Evolutionary conservation across 495 filamentous ascomycete species (phyloP), one percentile per base, ranked within the genome.

Genomic region (Aspergillus cristatus): DNA sequence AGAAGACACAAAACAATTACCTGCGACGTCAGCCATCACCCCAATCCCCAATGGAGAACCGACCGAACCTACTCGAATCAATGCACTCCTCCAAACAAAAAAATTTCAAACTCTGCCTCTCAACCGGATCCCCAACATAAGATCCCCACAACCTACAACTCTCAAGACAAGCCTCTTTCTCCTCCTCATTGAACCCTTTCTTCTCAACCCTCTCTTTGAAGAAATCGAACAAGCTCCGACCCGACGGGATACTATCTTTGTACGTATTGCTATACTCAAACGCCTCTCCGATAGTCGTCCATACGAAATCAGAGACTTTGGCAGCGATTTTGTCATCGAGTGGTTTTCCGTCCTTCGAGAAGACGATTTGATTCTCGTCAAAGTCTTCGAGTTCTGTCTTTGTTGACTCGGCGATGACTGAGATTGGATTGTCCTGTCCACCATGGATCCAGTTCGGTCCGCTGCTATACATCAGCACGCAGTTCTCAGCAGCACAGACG

Each of bases 391-490:
- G 62, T 1, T 57, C 43, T 0, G 84, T 86, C 2, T 71, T 58
- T 0, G 82, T 86, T 48, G 77, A 60, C 43, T 75, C 70, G 11
- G 86, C 87, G 20, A 98, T 69, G 24, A 82, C 72, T 37, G 83
- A 57, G 29, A 98, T 89, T 4, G 91, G 89, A 53, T 95, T 98
- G 34, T 82, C 61, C 1, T 79, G 71, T 0, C 83, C 82, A 25
- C 91, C 91, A 57, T 97, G 90, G 17, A 95, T 93, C 90, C 90
- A 96, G 52, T 96, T 97, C 6, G 90, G 81, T 5, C 90, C 90
- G 14, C 86, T 82, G 26, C 13, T 11, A 41, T 18, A 39, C 6
- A 24, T 49, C 39, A 53, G 37, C 35, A 42, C 42, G 1, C 20
- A 22, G n/a, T 14, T 29, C 14, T 26, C n/a, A 2, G 5, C 26